phyloP scores from a whole-genome alignment of 1,139 yeast species.

The Magnusiomyces sp. region DNA sequence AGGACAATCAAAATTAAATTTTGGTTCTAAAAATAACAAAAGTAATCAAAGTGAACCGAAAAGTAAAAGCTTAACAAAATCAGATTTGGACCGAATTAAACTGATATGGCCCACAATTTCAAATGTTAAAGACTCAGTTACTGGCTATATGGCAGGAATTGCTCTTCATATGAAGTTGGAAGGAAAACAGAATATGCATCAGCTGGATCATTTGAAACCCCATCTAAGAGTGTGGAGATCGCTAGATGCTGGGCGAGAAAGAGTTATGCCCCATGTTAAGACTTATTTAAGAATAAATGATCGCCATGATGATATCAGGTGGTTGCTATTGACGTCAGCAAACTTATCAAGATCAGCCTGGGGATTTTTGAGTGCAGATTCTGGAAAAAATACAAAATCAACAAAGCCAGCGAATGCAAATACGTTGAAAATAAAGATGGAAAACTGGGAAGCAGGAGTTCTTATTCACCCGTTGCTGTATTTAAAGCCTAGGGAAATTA shows the following conservation, averaged over 20 bases:
- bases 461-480: constrained; percentile 20
- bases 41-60: neutral
- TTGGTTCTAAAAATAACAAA: too few relatives aligned
- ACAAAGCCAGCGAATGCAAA: neutral
- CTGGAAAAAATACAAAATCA: neutral
- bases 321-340: constrained; percentile 31
- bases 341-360: constrained; percentile 33
- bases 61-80: neutral
- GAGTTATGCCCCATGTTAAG: constrained; percentile 33
- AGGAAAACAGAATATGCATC: neutral
- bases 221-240: constrained; percentile 26
- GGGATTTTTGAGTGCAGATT: constrained; percentile 24
- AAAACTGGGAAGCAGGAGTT: constrained; percentile 31
- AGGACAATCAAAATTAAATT: too few relatives aligned
- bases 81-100: constrained; percentile 6
- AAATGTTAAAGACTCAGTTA: constrained; percentile 24
- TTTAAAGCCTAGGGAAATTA: constrained; percentile 1
- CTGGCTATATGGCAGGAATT: constrained; percentile 29
- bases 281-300: constrained; percentile 24
- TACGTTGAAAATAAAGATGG: constrained; percentile 21
- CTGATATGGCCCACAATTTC: constrained; percentile 29
- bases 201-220: constrained; percentile 6
- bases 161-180: constrained; percentile 22
- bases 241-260: constrained; percentile 23
- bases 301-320: constrained; percentile 18